A percentile compares a stretch with the other conserved stretches of the same genome.
phyloP scores from a whole-genome alignment of 352 stramenopile species.

The Thalassiosira exigua region DNA sequence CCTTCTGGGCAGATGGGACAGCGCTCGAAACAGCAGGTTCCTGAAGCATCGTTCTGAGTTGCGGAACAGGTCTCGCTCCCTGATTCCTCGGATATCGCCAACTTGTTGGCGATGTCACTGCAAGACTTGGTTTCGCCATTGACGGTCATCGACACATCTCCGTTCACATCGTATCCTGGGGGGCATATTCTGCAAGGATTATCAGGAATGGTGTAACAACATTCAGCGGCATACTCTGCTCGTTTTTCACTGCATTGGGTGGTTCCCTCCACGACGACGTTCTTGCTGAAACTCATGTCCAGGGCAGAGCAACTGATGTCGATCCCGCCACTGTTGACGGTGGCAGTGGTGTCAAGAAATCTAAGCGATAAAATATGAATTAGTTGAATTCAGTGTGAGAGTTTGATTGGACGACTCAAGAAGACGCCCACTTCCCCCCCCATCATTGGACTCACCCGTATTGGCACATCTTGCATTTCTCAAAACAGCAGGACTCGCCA shows the following conservation, averaged over 20 bases:
- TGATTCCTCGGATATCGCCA: slow-evolving; percentile 59
- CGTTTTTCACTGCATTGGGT: slow-evolving; percentile 41
- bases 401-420: too few species aligned
- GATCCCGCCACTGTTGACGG: slow-evolving; percentile 38
- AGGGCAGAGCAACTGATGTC: slow-evolving; percentile 53
- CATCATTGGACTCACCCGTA: too few species aligned
- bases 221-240: slow-evolving; percentile 39
- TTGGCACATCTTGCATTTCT: slow-evolving; percentile 64
- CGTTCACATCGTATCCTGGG: slow-evolving; percentile 33
- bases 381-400: too few species aligned
- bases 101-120: slow-evolving; percentile 54
- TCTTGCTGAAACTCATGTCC: slow-evolving; percentile 56
- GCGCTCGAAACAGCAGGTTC: slow-evolving; percentile 52
- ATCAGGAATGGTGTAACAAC: slow-evolving; percentile 59
- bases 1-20: slow-evolving; percentile 61
- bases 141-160: slow-evolving; percentile 49
- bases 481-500: slow-evolving; percentile 55
- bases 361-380: too few species aligned
- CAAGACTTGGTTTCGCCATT: slow-evolving; percentile 54
- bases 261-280: slow-evolving; percentile 53
- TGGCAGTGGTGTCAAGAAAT: slow-evolving; percentile 56
- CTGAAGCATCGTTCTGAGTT: slow-evolving; percentile 35
- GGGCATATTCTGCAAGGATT: slow-evolving; percentile 62
- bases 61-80: slow-evolving; percentile 40
- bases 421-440: too few species aligned